phyloP scores from a whole-genome alignment of 2,329 filamentous ascomycete genomes.

The Scortechinia acanthostroma region DNA sequence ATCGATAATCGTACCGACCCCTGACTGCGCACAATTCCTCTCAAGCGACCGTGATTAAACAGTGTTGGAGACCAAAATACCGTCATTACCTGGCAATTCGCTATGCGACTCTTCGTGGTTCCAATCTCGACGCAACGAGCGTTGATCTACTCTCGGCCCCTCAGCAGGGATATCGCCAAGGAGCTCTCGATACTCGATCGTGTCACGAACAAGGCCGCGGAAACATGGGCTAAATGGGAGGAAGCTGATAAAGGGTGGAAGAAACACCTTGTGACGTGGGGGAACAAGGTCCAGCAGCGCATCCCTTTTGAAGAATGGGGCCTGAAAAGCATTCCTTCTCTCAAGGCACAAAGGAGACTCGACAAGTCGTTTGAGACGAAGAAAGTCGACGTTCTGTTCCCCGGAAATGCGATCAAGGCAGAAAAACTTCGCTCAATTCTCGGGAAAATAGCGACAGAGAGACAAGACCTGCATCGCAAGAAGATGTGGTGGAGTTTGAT shows the following conservation, averaged over 20 bases:
- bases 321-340: neutral
- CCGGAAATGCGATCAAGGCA: neutral
- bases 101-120: neutral
- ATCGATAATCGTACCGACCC: constrained; percentile 11
- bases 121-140: neutral
- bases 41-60: too few species aligned
- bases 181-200: neutral
- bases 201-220: neutral
- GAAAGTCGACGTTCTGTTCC: neutral
- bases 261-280: neutral
- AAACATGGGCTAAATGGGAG: constrained; percentile 2
- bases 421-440: neutral
- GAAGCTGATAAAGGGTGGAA: constrained; percentile 2
- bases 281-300: neutral
- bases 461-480: neutral
- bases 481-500: constrained; percentile 2
- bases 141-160: neutral
- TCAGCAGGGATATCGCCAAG: neutral
- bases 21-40: too few species aligned
- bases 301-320: constrained; percentile 2
- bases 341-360: neutral
- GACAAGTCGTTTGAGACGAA: neutral
- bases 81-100: too few species aligned
- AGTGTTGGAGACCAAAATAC: too few species aligned
- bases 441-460: neutral